phyloP scores from a whole-genome alignment of 1,284 basidiomycete genomes.

The Moniliella sp. region DNA sequence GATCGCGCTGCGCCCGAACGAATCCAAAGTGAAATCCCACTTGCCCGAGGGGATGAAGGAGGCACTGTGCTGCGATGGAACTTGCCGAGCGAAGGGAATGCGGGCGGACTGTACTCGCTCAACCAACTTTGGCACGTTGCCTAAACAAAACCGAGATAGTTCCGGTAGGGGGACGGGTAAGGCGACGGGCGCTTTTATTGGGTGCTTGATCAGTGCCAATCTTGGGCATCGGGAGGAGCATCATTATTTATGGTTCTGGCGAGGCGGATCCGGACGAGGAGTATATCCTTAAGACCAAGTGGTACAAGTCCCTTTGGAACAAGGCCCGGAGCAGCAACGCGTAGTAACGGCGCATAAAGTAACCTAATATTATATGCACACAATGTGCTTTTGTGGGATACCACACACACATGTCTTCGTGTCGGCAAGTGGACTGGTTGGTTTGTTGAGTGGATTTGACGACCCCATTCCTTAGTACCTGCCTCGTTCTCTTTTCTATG shows the following conservation, averaged over 20 bases:
- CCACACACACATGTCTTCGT: too few relatives aligned
- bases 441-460: too few relatives aligned
- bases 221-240: slow-evolving; percentile 56
- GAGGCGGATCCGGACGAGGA: too few relatives aligned
- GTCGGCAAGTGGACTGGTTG: too few relatives aligned
- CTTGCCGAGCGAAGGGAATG: slow-evolving; percentile 37
- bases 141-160: slow-evolving; percentile 8
- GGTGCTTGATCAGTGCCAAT: slow-evolving; percentile 59
- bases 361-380: too few relatives aligned
- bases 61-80: slow-evolving; percentile 52
- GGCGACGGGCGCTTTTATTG: slow-evolving; percentile 55
- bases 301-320: too few relatives aligned
- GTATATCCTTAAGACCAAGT: too few relatives aligned
- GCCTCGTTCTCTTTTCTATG: too few relatives aligned
- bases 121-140: slow-evolving; percentile 11
- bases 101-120: slow-evolving; percentile 20
- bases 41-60: slow-evolving; percentile 42
- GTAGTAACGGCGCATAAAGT: too few relatives aligned
- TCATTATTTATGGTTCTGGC: slow-evolving; percentile 70
- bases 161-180: slow-evolving; percentile 14
- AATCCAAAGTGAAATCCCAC: slow-evolving; percentile 36
- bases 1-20: slow-evolving; percentile 57
- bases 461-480: too few relatives aligned
- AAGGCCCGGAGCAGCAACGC: too few relatives aligned
- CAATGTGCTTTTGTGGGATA: too few relatives aligned